phyloP scores from a whole-genome alignment of 768 basidiomycete genomes.

The Psilocybe azurescens region DNA sequence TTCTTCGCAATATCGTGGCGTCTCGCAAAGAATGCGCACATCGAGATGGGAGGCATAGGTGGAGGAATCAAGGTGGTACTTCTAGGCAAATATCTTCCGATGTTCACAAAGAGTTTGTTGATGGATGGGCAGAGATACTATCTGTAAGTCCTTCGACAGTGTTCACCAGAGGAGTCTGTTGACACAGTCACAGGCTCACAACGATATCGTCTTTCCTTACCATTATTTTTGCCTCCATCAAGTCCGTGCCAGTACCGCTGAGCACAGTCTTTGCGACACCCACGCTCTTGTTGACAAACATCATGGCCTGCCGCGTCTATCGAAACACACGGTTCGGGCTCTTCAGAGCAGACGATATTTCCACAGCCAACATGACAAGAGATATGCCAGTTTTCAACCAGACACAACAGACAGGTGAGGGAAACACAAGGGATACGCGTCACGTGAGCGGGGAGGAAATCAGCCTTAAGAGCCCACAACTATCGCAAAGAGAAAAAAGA shows the following conservation, averaged over 20 bases:
- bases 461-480: background rate
- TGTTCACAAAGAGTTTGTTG: conserved; percentile 29
- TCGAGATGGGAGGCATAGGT: conserved; percentile 3
- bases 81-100: conserved; percentile 28
- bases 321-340: background rate
- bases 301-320: conserved; percentile 3
- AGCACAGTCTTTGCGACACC: background rate
- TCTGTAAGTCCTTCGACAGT: conserved; percentile 24
- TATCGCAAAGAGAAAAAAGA: background rate
- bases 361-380: background rate
- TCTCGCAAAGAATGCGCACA: conserved; percentile 22
- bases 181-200: conserved; percentile 22
- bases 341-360: background rate
- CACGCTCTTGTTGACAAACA: background rate
- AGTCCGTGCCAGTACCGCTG: background rate
- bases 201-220: conserved; percentile 3
- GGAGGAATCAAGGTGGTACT: conserved; percentile 17
- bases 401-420: background rate
- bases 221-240: background rate
- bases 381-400: background rate
- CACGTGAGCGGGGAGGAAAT: background rate
- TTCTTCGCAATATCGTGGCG: conserved; percentile 36
- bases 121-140: conserved; percentile 37
- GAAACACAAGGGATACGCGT: background rate
- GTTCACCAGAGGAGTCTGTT: background rate